Evolutionary conservation across 1,139 yeast genomes (phyloP).

Genomic region (Suhomyces bribrorum): DNA sequence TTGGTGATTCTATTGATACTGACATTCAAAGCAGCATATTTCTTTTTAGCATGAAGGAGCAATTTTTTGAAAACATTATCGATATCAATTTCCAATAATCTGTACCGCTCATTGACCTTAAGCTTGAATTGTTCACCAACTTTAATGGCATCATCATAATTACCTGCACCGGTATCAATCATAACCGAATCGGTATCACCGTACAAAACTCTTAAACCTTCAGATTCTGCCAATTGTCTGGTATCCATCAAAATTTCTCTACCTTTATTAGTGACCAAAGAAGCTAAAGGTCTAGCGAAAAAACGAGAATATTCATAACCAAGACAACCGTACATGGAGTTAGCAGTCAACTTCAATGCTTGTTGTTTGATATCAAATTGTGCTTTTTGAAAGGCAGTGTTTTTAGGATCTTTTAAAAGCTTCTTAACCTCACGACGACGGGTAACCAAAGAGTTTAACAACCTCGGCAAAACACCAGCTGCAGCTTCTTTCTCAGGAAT

Average conservation of each 20-base stretch:
- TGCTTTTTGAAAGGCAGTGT: constrained; percentile 60
- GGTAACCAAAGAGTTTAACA: constrained; percentile 79
- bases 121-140: constrained; percentile 85
- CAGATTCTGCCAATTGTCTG: constrained; percentile 84
- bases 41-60: constrained; percentile 92
- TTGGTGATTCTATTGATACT: constrained; percentile 50
- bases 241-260: constrained; percentile 94
- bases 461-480: constrained; percentile 84
- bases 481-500: constrained; percentile 58
- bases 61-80: constrained; percentile 90
- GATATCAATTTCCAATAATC: constrained; percentile 86
- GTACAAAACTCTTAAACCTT: constrained; percentile 83
- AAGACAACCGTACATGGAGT: constrained; percentile 98
- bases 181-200: constrained; percentile 99
- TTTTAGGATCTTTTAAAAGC: constrained; percentile 73
- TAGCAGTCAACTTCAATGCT: constrained; percentile 94
- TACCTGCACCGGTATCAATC: constrained; percentile 87
- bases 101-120: constrained; percentile 85
- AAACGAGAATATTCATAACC: constrained; percentile 92
- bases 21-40: constrained; percentile 88
- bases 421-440: constrained; percentile 94
- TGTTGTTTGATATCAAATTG: constrained; percentile 96
- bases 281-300: constrained; percentile 94
- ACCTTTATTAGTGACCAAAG: constrained; percentile 93
- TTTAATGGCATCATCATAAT: constrained; percentile 69